Evolutionary conservation across 2,329 filamentous ascomycete genomes (phyloP), one percentile per base, ranked within the genome.

Genomic region (Phaeosphaeria sp.): DNA sequence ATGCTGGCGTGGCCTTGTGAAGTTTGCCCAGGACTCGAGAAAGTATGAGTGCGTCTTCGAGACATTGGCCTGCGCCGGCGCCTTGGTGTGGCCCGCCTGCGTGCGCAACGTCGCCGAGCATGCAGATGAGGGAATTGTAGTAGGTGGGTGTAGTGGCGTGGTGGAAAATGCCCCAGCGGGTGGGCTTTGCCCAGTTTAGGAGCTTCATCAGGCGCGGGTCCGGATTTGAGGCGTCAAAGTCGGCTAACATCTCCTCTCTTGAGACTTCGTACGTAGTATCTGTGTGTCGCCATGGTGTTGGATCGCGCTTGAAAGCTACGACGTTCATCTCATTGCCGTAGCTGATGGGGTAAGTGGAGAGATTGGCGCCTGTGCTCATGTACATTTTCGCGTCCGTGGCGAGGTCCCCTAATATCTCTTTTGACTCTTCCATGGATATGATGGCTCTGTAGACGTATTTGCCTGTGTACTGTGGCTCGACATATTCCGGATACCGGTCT

Each of bases 361-460:
- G 20, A 49, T 60, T 65, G 25, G 46, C 57, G 23, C 50, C 60
- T 27, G 60, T 57, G 30, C 67, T 65, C 49, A 73, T 63, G 50
- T 64, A 76, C 57, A 72, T 68, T 41, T 73, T 73, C 2, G 72
- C 71, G 52, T 71, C 69, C 3, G 66, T 66, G 0, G 70, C 70
- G 5, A 72, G 61, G 15, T 69, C 57, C 23, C 72, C 73, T 54
- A 81, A 68, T 15, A 80, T 73, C 18, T 67, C 65, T 48, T 73
- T 68, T 1, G 80, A 80, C 18, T 71, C 74, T 15, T 70, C 70
- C 54, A 83, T 72, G 0, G 69, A 62, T 3, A 75, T 46, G 5
- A 75, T 68, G 1, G 68, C 63, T 4, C 72, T 59, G 41, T 75
- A 76, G 49, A 58, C 60, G 46, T 74, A 75, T 22, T 63, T 65